phyloP scores from a whole-genome alignment of 2,329 filamentous ascomycete genomes.

The Rutstroemia sp. region DNA sequence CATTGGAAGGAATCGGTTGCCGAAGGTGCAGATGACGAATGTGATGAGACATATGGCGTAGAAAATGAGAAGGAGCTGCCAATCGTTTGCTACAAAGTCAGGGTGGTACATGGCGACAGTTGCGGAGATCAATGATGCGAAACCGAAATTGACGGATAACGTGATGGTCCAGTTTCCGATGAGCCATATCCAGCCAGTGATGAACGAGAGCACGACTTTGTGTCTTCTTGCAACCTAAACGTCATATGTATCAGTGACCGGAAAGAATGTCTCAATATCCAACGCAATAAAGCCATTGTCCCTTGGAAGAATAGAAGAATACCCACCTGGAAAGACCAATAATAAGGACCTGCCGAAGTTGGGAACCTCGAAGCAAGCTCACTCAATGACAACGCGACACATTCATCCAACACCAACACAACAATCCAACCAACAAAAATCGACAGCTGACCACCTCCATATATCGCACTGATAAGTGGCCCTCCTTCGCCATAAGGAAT shows the following conservation, averaged over 20 bases:
- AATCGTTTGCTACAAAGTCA: conserved; percentile 44
- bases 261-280: neutral
- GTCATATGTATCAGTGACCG: neutral
- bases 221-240: conserved; percentile 45
- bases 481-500: conserved; percentile 44
- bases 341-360: conserved; percentile 72
- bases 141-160: conserved; percentile 73
- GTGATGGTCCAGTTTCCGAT: conserved; percentile 79
- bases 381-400: conserved; percentile 62
- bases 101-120: conserved; percentile 47
- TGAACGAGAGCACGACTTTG: conserved; percentile 59
- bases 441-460: conserved; percentile 39
- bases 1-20: conserved; percentile 59
- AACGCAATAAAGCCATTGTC: too few species aligned
- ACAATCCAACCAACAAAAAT: conserved; percentile 52
- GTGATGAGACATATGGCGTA: conserved; percentile 58
- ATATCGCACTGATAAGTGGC: conserved; percentile 27
- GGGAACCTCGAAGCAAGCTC: conserved; percentile 72
- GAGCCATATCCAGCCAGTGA: conserved; percentile 69
- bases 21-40: conserved; percentile 58
- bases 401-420: conserved; percentile 48
- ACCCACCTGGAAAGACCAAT: conserved; percentile 63
- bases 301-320: neutral
- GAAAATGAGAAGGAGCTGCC: conserved; percentile 67
- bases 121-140: conserved; percentile 46